Evolutionary conservation across 179 eudicot genomes (phyloP).

Genomic region (Vitellaria paradoxa): DNA sequence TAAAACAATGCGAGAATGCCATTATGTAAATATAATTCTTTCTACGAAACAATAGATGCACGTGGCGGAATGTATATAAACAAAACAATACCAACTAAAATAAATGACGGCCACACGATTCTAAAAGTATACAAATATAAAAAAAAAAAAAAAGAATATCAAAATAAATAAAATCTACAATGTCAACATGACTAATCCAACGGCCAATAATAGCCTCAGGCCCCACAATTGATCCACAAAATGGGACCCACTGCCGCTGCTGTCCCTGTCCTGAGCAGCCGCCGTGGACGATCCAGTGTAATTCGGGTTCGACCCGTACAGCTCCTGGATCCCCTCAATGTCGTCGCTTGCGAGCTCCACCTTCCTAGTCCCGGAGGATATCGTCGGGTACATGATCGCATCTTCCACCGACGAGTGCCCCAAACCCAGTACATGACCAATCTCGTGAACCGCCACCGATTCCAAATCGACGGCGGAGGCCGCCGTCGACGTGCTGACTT

Average conservation of each 20-base stretch:
- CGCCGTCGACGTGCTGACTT: background rate
- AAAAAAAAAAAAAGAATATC: background rate
- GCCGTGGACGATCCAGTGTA: slow-evolving; percentile 25
- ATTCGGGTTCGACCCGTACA: slow-evolving; percentile 54
- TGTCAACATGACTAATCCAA: slow-evolving; percentile 8
- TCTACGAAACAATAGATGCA: too few species aligned
- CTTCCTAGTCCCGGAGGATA: slow-evolving; percentile 34
- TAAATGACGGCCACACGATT: too few species aligned
- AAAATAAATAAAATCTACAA: background rate
- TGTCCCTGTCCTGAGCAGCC: slow-evolving; percentile 28
- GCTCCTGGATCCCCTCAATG: slow-evolving; percentile 37
- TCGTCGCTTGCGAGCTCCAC: slow-evolving; percentile 45
- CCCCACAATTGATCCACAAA: background rate
- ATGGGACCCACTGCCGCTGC: slow-evolving; percentile 9
- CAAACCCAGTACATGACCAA: slow-evolving; percentile 58
- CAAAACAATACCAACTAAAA: too few species aligned
- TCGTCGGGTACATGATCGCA: slow-evolving; percentile 54
- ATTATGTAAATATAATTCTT: too few species aligned
- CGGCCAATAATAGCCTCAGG: background rate
- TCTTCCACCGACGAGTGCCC: slow-evolving; percentile 48
- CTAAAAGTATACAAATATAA: background rate
- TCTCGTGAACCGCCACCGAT: slow-evolving; percentile 56
- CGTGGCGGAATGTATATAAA: too few species aligned
- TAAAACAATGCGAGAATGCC: too few species aligned
- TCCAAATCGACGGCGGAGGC: slow-evolving; percentile 43